A percentile compares a stretch with the other conserved stretches of the same genome.
Conservation (phyloP, 345 rosid genomes). For the Streptanthus diversifolius region DNA sequence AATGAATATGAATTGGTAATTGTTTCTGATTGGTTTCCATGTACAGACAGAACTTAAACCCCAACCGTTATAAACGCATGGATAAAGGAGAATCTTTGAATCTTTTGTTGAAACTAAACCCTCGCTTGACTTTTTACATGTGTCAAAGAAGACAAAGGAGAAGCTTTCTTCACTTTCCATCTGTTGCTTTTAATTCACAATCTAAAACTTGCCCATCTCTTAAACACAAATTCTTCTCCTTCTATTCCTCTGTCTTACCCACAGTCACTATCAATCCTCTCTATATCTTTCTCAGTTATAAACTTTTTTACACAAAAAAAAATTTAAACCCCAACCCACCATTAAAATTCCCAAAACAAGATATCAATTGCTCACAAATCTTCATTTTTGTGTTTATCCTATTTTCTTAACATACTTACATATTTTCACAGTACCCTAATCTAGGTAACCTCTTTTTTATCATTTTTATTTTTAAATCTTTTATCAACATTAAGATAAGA, state of each 20-base stretch:
- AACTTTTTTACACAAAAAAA: not conserved
- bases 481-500: no score
- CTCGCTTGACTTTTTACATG: not conserved
- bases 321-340: not conserved
- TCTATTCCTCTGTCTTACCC: constrained; percentile 15
- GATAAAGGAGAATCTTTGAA: constrained; percentile 15
- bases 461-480: no score
- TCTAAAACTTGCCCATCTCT: constrained; percentile 14
- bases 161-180: constrained; percentile 7
- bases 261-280: constrained; percentile 10
- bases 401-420: no score
- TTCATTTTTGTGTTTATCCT: constrained; percentile 13
- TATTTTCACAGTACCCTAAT: no score
- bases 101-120: not conserved
- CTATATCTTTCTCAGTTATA: not conserved
- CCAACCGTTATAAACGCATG: not conserved
- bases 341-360: not conserved
- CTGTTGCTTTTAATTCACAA: not conserved
- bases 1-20: not conserved
- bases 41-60: not conserved
- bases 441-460: no score
- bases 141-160: not conserved
- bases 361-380: constrained; percentile 20
- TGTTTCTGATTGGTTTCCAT: not conserved
- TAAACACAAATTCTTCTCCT: constrained; percentile 18